Evolutionary conservation across 177 flowering plant species (phyloP), one percentile per base, ranked within the genome.

Genomic region (Telopea speciosissima): DNA sequence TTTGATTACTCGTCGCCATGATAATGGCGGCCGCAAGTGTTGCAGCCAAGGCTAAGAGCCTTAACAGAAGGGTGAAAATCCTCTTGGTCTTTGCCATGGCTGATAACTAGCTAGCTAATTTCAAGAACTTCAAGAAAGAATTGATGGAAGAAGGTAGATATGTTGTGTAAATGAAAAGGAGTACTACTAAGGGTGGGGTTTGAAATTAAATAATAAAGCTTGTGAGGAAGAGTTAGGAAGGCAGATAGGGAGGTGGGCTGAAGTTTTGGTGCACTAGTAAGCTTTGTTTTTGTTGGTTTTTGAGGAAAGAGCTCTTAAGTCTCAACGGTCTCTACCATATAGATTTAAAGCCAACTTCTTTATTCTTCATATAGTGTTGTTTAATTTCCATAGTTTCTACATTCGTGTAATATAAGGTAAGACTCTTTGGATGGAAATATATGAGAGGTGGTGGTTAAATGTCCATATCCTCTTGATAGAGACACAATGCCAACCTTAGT

Each of bases 21-120:
- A 88, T 77, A 22, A 84, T 75, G 21, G 78, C 61, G 0, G 92
- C 91, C 2, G 83, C 23, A 26, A 82, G 24, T 2, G 81, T 74
- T 8, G 90, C 85, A 11, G 70, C 86, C 33, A 88, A 58, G 76
- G 94, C 92, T 11, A 87, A 26, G 16, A 88, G 74, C 87, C 97
- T 89, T 4, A 87, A 73, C 10, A 82, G 9, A 67, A 81, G 24
- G 68, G 77, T 66, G 74, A 77, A 69, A 67, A 81, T 33, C 63
- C 68, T 80, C 71, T 74, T 78, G 21, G 71, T 12, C 78, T 75
- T 83, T 9, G 72, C 72, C 89, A 85, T 89, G 68, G 70, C 59
- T 24, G 63, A 3, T 36, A 21, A 33, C 7, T 63, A 12, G 13
- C 14, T 26, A 62, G 21, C n/a, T 25, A 10, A 4, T 19, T 28